Evolutionary conservation across 768 basidiomycete genomes (phyloP), one percentile per base, ranked within the genome.

Genomic region (Lactarius tabidus): DNA sequence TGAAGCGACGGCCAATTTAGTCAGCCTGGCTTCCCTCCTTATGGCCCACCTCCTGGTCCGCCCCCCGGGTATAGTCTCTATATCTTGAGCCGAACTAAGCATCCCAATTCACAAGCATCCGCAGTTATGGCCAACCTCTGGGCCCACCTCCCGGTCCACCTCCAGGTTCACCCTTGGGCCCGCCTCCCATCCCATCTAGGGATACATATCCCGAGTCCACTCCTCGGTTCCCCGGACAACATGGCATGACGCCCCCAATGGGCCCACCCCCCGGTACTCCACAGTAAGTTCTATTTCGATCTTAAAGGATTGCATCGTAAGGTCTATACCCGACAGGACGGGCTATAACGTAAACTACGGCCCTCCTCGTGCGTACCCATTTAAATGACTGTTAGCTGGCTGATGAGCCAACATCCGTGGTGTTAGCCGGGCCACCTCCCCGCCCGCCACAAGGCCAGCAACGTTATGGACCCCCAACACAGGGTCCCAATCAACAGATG

Each of bases 381-480:
- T 51, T 53, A 14, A 6, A 20, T 39, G 18, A 33, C 15, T 51
- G 36, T 28, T 14, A n/a, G 48, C 6, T 36, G 14, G 10, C 28
- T 31, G 29, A 60, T 41, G 53, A 41, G 23, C 18, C 17, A 31
- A n/a, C 23, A 23, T n/a, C 35, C 20, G 43, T 14, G 23, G 23
- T n/a, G 10, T 35, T 57, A 77, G 76, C 69, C 31, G 75, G 72
- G 1, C 71, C 73, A 0, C 67, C 63, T 52, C 72, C 72, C 3
- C 69, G 70, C 23, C 78, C 78, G 0, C 78, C 78, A 2, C 48
- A 71, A 4, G 76, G 77, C 31, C 66, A 72, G 45, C 82, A 83
- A 70, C 70, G 74, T 64, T 83, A 80, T 64, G 83, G 81, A 9
- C 81, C 82, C 2, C 76, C 75, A 57, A 75, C 76, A 55, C 71